Evolutionary conservation across 306 rosid species (phyloP).

Genomic region (Malus fusca): DNA sequence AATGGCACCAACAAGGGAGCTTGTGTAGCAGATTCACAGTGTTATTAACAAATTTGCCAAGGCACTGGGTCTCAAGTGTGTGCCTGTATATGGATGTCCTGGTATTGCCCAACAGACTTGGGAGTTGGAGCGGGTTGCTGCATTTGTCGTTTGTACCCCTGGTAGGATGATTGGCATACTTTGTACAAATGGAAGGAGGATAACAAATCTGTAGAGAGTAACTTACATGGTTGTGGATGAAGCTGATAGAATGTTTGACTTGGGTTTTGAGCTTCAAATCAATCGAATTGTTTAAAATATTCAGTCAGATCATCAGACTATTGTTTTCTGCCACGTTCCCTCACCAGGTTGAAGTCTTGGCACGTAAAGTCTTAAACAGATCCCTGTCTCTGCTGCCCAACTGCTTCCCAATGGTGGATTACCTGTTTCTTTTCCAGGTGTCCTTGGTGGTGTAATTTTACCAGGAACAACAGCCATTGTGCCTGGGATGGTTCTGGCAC

Average conservation of each 20-base stretch:
- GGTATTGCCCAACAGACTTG: slow-evolving; percentile 85
- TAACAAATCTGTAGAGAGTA: slow-evolving; percentile 78
- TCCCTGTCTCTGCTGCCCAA: no score
- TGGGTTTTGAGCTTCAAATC: slow-evolving; percentile 97
- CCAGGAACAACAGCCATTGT: slow-evolving; percentile 32
- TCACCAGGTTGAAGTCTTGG: slow-evolving; percentile 80
- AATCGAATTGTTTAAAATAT: slow-evolving; percentile 83
- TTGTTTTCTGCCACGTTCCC: slow-evolving; percentile 92
- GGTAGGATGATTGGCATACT: slow-evolving; percentile 94
- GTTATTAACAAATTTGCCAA: slow-evolving; percentile 76
- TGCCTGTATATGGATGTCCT: slow-evolving; percentile 83
- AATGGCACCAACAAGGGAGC: slow-evolving; percentile 97
- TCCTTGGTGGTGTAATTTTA: neutral
- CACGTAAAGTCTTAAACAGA: slow-evolving; percentile 57
- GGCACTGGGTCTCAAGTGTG: slow-evolving; percentile 70
- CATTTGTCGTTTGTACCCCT: slow-evolving; percentile 89
- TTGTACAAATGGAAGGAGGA: slow-evolving; percentile 84
- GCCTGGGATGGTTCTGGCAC: slow-evolving; percentile 51
- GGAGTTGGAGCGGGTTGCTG: slow-evolving; percentile 84
- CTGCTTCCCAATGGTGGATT: no score
- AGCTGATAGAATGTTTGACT: slow-evolving; percentile 96
- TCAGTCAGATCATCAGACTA: slow-evolving; percentile 79
- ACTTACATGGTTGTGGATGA: slow-evolving; percentile 81
- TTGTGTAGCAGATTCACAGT: slow-evolving; percentile 90
- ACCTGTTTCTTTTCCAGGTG: no score